Percentiles rank a stretch among this genome's conserved stretches.
Evolutionary conservation across 176 grass and related monocot species (phyloP).

Genomic region (Cenchrus americanus): DNA sequence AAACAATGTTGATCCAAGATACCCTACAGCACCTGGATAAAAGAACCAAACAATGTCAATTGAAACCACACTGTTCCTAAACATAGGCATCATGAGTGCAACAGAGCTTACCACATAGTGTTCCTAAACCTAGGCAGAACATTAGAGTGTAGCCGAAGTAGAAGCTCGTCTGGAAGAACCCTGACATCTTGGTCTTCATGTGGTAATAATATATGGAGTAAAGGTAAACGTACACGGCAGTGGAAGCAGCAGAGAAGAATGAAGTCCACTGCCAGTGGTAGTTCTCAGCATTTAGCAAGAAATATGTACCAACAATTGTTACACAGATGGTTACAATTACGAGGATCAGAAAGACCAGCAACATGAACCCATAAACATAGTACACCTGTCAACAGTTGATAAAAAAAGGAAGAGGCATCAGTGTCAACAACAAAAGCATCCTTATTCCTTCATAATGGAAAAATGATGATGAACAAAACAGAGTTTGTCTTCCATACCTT

Average conservation of each 20-base stretch:
- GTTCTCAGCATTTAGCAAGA: constrained; percentile 95
- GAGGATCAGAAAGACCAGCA: constrained; percentile 92
- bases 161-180: constrained; percentile 96
- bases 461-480: constrained; percentile 13
- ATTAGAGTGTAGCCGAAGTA: constrained; percentile 98
- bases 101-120: constrained; percentile 79
- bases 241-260: constrained; percentile 97
- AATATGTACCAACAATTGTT: constrained; percentile 95
- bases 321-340: constrained; percentile 93
- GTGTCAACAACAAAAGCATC: not conserved
- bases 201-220: constrained; percentile 96
- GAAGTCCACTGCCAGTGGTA: constrained; percentile 99
- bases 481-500: constrained; percentile 61
- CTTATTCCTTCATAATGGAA: not conserved
- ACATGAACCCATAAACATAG: constrained; percentile 98
- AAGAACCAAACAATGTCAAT: constrained; percentile 25
- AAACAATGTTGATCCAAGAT: constrained; percentile 78
- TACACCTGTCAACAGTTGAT: constrained; percentile 70
- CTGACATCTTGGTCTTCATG: constrained; percentile 98
- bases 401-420: constrained; percentile 35
- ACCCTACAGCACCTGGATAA: constrained; percentile 69
- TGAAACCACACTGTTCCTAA: constrained; percentile 3
- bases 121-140: constrained; percentile 95
- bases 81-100: not conserved
- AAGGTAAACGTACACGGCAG: constrained; percentile 89